These are phyloP conservation scores for Pichia nanzhaoensis DNA, from an alignment of 805 yeast genomes.

Conservation along the genomic window DNA sequence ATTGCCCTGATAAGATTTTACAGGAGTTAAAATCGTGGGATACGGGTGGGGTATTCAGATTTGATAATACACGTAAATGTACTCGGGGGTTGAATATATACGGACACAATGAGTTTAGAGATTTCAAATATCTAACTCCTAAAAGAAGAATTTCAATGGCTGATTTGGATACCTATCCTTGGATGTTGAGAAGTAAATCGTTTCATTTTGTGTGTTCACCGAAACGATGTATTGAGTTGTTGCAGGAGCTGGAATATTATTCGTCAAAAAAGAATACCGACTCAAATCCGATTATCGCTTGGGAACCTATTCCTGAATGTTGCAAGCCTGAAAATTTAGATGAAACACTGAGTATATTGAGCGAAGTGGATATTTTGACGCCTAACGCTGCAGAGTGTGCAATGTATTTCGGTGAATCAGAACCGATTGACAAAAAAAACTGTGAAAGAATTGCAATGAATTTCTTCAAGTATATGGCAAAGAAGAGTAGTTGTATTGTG, in stretches of 20 bases:
- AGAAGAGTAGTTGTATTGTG: conserved; percentile 41
- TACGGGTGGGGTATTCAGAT: conserved; percentile 51
- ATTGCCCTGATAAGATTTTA: conserved; percentile 52
- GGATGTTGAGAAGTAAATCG: conserved; percentile 36
- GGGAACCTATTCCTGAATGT: conserved; percentile 84
- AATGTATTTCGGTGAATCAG: conserved; percentile 43
- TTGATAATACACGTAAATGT: conserved; percentile 48
- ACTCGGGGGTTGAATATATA: conserved; percentile 80
- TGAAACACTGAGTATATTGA: conserved; percentile 32
- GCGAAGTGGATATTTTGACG: conserved; percentile 52
- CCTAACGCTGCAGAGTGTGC: conserved; percentile 88
- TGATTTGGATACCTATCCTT: conserved; percentile 41
- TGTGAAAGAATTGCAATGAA: conserved; percentile 39
- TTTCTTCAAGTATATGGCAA: conserved; percentile 36
- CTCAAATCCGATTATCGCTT: conserved; percentile 42
- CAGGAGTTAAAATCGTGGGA: conserved; percentile 51
- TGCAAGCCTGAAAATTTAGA: conserved; percentile 49
- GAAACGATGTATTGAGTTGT: conserved; percentile 45
- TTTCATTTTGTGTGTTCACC: conserved; percentile 76
- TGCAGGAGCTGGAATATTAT: conserved; percentile 28
- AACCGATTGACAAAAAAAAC: conserved; percentile 34
- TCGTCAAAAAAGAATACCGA: not conserved
- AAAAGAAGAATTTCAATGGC: conserved; percentile 51
- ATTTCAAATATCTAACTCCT: conserved; percentile 56
- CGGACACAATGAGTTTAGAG: conserved; percentile 51